A percentile compares a stretch with the other conserved stretches of the same genome.
Conservation (phyloP, 1,284 basidiomycete species). For the Xerocomus amazonicus region DNA sequence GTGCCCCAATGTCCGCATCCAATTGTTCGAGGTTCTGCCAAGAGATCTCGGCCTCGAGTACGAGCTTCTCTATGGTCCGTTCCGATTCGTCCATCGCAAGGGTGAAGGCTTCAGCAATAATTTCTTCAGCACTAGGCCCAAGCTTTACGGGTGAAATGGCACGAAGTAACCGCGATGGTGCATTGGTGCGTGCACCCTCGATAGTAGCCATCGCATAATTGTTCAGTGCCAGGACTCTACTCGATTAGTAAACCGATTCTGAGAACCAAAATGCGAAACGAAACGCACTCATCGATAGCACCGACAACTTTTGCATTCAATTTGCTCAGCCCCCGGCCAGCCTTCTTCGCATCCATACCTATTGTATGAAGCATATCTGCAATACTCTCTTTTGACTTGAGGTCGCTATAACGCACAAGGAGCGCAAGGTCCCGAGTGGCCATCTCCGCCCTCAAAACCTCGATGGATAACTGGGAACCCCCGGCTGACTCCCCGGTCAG, state of each 20-base stretch:
- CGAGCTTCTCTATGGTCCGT: slow-evolving; percentile 47
- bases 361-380: slow-evolving; percentile 50
- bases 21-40: slow-evolving; percentile 53
- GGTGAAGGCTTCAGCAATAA: slow-evolving; percentile 51
- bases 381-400: slow-evolving; percentile 56
- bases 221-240: slow-evolving; percentile 66
- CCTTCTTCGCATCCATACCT: slow-evolving; percentile 54
- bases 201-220: slow-evolving; percentile 63
- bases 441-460: slow-evolving; percentile 73
- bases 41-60: slow-evolving; percentile 59
- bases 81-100: slow-evolving; percentile 60
- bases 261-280: not conserved
- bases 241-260: not conserved
- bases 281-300: slow-evolving; percentile 61
- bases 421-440: slow-evolving; percentile 62
- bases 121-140: slow-evolving; percentile 36
- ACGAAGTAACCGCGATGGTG: slow-evolving; percentile 36
- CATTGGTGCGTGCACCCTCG: slow-evolving; percentile 42
- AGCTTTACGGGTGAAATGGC: slow-evolving; percentile 45
- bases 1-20: slow-evolving; percentile 51
- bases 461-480: slow-evolving; percentile 54
- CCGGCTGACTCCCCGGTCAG: slow-evolving; percentile 55
- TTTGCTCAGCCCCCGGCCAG: slow-evolving; percentile 54
- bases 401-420: slow-evolving; percentile 56
- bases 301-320: slow-evolving; percentile 61